A percentile compares a stretch with the other conserved stretches of the same genome.
Evolutionary conservation across 805 yeast species (phyloP).

Genomic region (Alloascoidea africana): DNA sequence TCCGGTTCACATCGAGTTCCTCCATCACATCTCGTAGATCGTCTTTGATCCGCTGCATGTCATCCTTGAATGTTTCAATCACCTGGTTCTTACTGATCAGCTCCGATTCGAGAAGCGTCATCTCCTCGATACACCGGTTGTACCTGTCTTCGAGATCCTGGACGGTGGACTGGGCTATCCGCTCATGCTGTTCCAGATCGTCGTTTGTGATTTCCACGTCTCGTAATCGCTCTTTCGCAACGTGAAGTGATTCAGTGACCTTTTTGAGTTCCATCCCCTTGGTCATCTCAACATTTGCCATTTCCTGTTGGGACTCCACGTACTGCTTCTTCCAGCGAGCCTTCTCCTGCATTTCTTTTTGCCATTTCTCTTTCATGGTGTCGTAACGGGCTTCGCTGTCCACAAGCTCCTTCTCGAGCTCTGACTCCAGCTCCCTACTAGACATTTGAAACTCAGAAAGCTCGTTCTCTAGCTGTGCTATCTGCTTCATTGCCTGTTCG

Average conservation of each 20-base stretch:
- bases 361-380: conserved; percentile 9
- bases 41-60: conserved; percentile 18
- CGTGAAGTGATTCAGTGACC: conserved; percentile 17
- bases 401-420: conserved; percentile 27
- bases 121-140: conserved; percentile 20
- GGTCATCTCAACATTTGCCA: conserved; percentile 11
- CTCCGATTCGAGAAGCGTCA: conserved; percentile 25
- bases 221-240: conserved; percentile 18
- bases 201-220: conserved; percentile 29
- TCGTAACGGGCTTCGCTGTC: conserved; percentile 17
- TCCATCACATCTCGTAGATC: conserved; percentile 19
- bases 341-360: conserved; percentile 11
- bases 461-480: conserved; percentile 24
- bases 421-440: conserved; percentile 28
- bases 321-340: conserved; percentile 13
- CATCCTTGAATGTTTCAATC: conserved; percentile 12
- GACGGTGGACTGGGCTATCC: conserved; percentile 19
- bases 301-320: conserved; percentile 15
- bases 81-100: conserved; percentile 11
- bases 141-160: conserved; percentile 21
- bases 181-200: conserved; percentile 25
- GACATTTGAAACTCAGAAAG: conserved; percentile 26
- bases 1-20: conserved; percentile 12
- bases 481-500: conserved; percentile 19
- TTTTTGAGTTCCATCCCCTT: conserved; percentile 13